These are phyloP conservation scores for Cupressus sempervirens DNA, from an alignment of 75 land plant species.

Conservation along the genomic window DNA sequence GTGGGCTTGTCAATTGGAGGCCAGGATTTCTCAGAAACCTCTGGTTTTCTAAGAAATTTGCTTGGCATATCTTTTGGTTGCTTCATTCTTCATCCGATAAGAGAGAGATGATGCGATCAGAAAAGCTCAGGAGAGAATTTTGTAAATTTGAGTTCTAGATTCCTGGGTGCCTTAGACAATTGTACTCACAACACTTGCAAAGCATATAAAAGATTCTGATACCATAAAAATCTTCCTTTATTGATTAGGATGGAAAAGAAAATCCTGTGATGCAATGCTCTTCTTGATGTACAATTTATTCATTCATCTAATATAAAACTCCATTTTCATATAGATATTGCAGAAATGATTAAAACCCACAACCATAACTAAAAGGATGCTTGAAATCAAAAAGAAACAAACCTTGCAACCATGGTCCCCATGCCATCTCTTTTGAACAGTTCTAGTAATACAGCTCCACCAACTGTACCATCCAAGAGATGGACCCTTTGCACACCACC, in stretches of 20 bases:
- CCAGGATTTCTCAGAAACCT: background rate
- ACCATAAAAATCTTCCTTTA: background rate
- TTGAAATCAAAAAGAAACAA: background rate
- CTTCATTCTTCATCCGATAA: background rate
- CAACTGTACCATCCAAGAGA: constrained; percentile 75
- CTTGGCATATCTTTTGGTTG: background rate
- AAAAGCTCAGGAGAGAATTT: background rate
- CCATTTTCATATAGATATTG: background rate
- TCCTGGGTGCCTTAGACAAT: background rate
- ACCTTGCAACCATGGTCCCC: constrained; percentile 99
- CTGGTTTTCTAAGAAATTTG: background rate
- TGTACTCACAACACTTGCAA: background rate
- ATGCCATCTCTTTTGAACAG: constrained; percentile 96
- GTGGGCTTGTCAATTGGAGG: background rate
- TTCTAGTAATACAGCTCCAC: constrained; percentile 84
- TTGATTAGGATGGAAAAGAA: background rate
- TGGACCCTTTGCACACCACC: constrained; percentile 97
- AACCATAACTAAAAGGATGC: background rate
- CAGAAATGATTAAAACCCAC: background rate
- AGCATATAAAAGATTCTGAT: background rate
- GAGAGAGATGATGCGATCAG: background rate
- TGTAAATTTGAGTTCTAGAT: background rate
- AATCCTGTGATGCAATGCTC: background rate
- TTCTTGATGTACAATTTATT: background rate
- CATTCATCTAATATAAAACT: background rate